phyloP scores from a whole-genome alignment of 805 yeast genomes.

The Wickerhamiella sorbophila region DNA sequence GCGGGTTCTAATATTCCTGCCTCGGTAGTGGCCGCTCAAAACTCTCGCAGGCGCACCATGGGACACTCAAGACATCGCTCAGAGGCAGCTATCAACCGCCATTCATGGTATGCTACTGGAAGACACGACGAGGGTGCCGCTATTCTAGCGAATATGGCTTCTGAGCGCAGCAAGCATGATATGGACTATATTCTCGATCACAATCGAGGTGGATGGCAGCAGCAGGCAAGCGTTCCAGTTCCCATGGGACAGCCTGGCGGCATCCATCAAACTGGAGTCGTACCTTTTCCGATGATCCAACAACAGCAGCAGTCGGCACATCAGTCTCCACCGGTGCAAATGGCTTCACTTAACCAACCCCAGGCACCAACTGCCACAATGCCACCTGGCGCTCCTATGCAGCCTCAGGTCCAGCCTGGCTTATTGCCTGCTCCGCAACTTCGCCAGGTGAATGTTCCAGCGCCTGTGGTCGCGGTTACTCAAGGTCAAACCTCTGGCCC shows the following conservation, averaged over 20 bases:
- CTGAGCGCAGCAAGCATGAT: conserved; percentile 12
- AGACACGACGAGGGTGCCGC: conserved; percentile 17
- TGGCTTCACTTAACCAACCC: too few species aligned
- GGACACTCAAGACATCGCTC: conserved; percentile 10
- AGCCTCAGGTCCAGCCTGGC: too few species aligned
- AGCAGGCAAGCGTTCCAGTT: background rate
- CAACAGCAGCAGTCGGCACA: too few species aligned
- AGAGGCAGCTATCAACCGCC: conserved; percentile 2
- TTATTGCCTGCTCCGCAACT: background rate
- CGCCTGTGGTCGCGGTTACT: too few species aligned
- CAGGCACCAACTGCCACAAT: background rate
- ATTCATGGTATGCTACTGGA: conserved; percentile 4
- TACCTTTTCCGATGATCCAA: background rate
- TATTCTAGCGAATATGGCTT: conserved; percentile 17
- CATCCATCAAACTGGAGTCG: background rate
- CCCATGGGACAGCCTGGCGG: background rate
- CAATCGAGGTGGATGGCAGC: background rate
- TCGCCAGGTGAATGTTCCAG: too few species aligned
- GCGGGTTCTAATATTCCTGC: conserved; percentile 1
- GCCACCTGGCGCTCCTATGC: background rate
- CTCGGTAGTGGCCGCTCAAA: background rate
- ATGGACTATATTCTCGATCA: conserved; percentile 2
- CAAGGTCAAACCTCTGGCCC: too few species aligned
- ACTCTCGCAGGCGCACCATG: background rate
- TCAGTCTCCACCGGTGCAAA: too few species aligned